Conservation (phyloP, 2,329 filamentous ascomycete species). For the Xylariaceae sp. region DNA sequence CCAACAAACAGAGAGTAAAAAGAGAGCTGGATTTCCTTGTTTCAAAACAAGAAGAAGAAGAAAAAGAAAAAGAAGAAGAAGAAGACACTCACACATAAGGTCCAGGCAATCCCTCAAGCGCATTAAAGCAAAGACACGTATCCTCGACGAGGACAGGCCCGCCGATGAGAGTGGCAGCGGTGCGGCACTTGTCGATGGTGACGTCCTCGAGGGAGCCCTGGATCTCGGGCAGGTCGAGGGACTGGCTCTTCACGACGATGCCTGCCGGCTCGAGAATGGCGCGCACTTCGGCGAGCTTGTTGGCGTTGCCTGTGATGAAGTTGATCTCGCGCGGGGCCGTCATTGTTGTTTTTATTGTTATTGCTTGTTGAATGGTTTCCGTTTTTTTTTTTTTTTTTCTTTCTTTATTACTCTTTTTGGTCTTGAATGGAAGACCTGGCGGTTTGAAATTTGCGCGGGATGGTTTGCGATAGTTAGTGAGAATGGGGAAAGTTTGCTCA, state of each 20-base stretch:
- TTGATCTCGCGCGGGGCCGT: conserved; percentile 49
- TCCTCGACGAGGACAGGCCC: conserved; percentile 87
- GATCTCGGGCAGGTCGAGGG: conserved; percentile 78
- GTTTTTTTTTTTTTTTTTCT: background rate
- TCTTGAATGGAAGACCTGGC: background rate
- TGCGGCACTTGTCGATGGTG: conserved; percentile 76
- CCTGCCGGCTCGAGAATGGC: conserved; percentile 65
- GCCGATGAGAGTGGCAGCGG: conserved; percentile 70
- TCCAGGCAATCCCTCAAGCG: conserved; percentile 83
- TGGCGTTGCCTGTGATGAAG: conserved; percentile 95
- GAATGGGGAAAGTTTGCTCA: too few species aligned
- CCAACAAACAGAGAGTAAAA: background rate
- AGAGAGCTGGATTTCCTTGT: background rate
- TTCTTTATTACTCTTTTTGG: background rate
- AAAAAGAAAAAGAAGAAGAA: background rate
- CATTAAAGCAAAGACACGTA: conserved; percentile 88
- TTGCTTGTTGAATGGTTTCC: conserved; percentile 33
- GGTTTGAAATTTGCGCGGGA: too few species aligned
- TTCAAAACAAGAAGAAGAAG: background rate
- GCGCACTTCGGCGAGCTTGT: conserved; percentile 86
- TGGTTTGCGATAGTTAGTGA: too few species aligned
- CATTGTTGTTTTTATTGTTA: conserved; percentile 11
- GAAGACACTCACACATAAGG: conserved; percentile 74
- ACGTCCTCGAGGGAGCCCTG: conserved; percentile 93
- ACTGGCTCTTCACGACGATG: conserved; percentile 67